Evolutionary conservation across 495 filamentous ascomycete species (phyloP).

Genomic region (Podospora comata): DNA sequence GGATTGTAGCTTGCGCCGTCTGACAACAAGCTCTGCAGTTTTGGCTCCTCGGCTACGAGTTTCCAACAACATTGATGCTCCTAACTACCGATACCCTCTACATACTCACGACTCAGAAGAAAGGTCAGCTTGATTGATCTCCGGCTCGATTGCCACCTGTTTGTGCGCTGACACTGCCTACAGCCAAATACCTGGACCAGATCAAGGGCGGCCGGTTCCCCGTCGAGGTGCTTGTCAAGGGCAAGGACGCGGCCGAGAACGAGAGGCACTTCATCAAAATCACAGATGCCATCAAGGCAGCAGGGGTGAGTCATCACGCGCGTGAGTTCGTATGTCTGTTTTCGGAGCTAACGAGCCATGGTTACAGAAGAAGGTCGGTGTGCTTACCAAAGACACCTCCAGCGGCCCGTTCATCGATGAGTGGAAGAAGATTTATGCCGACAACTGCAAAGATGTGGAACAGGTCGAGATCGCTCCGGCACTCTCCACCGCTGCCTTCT

Average conservation of each 20-base stretch:
- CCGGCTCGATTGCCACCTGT: background rate
- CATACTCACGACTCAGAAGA: conserved; percentile 93
- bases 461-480: conserved; percentile 83
- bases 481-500: conserved; percentile 76
- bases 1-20: background rate
- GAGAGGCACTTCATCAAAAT: conserved; percentile 81
- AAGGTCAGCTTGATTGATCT: conserved; percentile 56
- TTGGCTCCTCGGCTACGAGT: conserved; percentile 98
- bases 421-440: conserved; percentile 79
- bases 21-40: conserved; percentile 57
- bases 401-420: conserved; percentile 90
- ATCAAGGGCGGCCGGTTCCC: conserved; percentile 89
- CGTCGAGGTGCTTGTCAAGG: conserved; percentile 81
- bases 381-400: conserved; percentile 76
- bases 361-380: conserved; percentile 78
- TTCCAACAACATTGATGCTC: conserved; percentile 90
- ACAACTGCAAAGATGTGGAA: conserved; percentile 77
- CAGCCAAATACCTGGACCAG: conserved; percentile 89
- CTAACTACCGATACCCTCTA: conserved; percentile 83
- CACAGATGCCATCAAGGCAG: conserved; percentile 75
- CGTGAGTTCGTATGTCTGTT: background rate
- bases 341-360: background rate
- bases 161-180: conserved; percentile 24
- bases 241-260: conserved; percentile 87
- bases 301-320: conserved; percentile 64